Percentiles rank a stretch among this genome's conserved stretches.
phyloP scores from a whole-genome alignment of 805 yeast genomes.

The Nakazawaea wickerhamii region DNA sequence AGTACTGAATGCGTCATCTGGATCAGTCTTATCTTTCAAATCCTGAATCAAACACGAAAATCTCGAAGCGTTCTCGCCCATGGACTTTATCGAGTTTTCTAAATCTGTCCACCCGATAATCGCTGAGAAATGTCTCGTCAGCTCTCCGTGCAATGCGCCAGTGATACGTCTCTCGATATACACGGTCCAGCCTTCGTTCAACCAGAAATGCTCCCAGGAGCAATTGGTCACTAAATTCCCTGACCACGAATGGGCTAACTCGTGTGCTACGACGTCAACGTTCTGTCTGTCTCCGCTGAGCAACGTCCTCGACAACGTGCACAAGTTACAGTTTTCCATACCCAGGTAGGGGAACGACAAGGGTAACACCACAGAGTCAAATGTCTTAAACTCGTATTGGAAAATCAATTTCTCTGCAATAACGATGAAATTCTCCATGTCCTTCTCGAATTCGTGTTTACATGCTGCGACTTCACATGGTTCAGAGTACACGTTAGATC shows the following conservation, averaged over 20 bases:
- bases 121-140: constrained; percentile 72
- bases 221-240: constrained; percentile 88
- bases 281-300: constrained; percentile 80
- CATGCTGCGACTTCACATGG: constrained; percentile 63
- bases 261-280: constrained; percentile 89
- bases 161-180: constrained; percentile 81
- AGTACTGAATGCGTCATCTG: constrained; percentile 83
- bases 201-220: constrained; percentile 93
- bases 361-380: constrained; percentile 77
- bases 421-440: constrained; percentile 72
- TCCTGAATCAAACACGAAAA: constrained; percentile 66
- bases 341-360: constrained; percentile 84
- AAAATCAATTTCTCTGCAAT: constrained; percentile 75
- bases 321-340: constrained; percentile 90
- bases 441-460: constrained; percentile 73
- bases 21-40: constrained; percentile 65
- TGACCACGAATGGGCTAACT: constrained; percentile 88
- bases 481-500: constrained; percentile 79
- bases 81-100: constrained; percentile 57
- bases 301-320: constrained; percentile 86
- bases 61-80: constrained; percentile 47
- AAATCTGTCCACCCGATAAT: constrained; percentile 88
- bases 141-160: constrained; percentile 74
- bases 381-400: constrained; percentile 79
- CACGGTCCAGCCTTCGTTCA: constrained; percentile 96